phyloP scores from a whole-genome alignment of 1,284 basidiomycete species.

The Moniliella sp. region DNA sequence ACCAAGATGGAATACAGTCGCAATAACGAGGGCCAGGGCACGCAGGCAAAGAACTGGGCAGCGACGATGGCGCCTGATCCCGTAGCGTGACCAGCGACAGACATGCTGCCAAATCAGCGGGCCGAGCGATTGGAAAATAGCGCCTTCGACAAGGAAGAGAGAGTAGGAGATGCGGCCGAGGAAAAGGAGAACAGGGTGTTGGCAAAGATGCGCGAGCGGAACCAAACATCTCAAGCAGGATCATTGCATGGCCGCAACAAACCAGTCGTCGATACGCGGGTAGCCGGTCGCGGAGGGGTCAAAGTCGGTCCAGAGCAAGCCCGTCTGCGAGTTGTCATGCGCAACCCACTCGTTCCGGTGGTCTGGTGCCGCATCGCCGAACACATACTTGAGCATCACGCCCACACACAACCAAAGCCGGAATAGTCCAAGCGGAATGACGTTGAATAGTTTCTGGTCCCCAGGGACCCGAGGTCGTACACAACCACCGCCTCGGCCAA shows the following conservation, averaged over 20 bases:
- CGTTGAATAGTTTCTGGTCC: neutral
- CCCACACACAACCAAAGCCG: constrained; percentile 3
- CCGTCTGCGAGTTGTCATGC: constrained; percentile 11
- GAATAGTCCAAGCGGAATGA: constrained; percentile 1
- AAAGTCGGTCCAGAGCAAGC: constrained; percentile 7
- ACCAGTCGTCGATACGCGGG: constrained; percentile 17
- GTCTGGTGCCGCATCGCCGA: constrained; percentile 5
- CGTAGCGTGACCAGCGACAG: too few relatives aligned
- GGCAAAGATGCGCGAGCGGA: constrained; percentile 1
- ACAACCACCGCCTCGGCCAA: constrained; percentile 13
- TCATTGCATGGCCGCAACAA: constrained; percentile 8
- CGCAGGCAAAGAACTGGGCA: constrained; percentile 5
- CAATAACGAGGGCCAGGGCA: constrained; percentile 3
- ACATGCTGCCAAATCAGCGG: constrained; percentile 5
- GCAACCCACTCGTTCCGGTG: constrained; percentile 7
- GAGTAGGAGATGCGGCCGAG: constrained; percentile 10
- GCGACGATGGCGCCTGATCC: constrained; percentile 6
- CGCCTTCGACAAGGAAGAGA: constrained; percentile 12
- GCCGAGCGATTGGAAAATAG: constrained; percentile 13
- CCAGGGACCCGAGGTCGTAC: constrained; percentile 5
- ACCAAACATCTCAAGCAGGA: constrained; percentile 10
- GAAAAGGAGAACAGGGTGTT: constrained; percentile 3
- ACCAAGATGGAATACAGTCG: constrained; percentile 2
- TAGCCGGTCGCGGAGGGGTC: constrained; percentile 5
- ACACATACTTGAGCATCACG: constrained; percentile 11